A percentile compares a stretch with the other conserved stretches of the same genome.
Conservation (phyloP, 2,329 filamentous ascomycete genomes). For the Trichocomaceae sp. region DNA sequence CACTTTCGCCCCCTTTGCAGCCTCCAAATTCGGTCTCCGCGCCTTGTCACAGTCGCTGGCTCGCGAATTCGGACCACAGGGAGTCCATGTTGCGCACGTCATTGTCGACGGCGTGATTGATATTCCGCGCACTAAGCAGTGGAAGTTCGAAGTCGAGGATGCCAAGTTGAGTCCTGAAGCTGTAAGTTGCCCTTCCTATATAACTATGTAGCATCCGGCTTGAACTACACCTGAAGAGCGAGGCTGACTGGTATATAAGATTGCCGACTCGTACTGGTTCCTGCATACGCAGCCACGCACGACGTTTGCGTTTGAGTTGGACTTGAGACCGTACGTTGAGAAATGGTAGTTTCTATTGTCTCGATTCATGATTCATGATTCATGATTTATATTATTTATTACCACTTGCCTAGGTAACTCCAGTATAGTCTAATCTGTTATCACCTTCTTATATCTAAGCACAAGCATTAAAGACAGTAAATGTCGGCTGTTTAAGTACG, state of each 20-base stretch:
- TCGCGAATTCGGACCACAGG: conserved; percentile 75
- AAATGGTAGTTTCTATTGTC: conserved; percentile 57
- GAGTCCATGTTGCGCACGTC: conserved; percentile 75
- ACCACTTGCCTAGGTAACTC: neutral
- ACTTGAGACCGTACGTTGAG: conserved; percentile 72
- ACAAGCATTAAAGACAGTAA: neutral
- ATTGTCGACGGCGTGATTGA: conserved; percentile 83
- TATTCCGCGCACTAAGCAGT: conserved; percentile 63
- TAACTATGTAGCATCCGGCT: neutral
- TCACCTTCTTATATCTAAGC: neutral
- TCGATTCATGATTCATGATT: neutral
- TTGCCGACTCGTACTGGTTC: conserved; percentile 81
- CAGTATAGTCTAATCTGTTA: no score
- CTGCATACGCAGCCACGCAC: conserved; percentile 74
- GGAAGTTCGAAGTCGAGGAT: conserved; percentile 50
- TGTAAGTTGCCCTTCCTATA: conserved; percentile 44
- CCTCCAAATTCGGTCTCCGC: conserved; percentile 72
- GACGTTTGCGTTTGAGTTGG: conserved; percentile 74
- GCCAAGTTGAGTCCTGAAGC: conserved; percentile 68
- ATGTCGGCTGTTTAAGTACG: neutral
- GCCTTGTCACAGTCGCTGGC: conserved; percentile 69
- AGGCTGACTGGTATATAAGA: conserved; percentile 45
- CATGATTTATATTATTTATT: neutral
- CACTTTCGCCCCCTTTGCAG: conserved; percentile 63
- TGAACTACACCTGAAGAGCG: neutral